Conservation (phyloP, 2,329 filamentous ascomycete species). For the Ambrosiella beaveri region DNA sequence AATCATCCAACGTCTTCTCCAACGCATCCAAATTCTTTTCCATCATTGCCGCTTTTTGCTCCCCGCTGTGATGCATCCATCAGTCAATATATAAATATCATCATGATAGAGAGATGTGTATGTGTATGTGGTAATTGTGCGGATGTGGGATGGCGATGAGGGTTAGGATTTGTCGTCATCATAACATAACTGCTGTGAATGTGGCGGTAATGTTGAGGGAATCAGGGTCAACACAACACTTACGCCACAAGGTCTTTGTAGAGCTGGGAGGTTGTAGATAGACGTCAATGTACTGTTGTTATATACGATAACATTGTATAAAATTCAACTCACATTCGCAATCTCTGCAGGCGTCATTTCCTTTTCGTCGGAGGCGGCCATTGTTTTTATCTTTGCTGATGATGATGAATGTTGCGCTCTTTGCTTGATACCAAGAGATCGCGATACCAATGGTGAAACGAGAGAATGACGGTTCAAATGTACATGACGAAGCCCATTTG, state of each 20-base stretch:
- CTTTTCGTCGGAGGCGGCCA: too few species aligned
- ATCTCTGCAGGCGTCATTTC: not conserved
- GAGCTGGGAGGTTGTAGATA: not conserved
- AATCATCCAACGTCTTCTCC: constrained; percentile 36
- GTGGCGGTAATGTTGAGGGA: not conserved
- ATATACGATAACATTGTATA: not conserved
- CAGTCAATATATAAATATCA: not conserved
- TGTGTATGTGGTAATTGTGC: not conserved
- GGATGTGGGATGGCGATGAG: not conserved
- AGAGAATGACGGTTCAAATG: too few species aligned
- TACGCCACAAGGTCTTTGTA: not conserved
- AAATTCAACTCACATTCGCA: not conserved
- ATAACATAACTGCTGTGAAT: not conserved
- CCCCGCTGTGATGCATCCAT: constrained; percentile 26
- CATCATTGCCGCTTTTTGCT: constrained; percentile 34
- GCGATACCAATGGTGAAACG: too few species aligned
- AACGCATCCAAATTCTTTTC: constrained; percentile 35
- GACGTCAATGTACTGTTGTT: not conserved
- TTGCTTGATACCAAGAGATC: too few species aligned
- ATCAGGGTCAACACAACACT: not conserved
- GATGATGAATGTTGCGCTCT: too few species aligned
- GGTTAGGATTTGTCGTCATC: not conserved
- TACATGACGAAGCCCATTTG: too few species aligned
- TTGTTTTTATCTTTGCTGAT: too few species aligned
- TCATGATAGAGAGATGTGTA: not conserved